phyloP scores from a whole-genome alignment of 2,329 filamentous ascomycete genomes.

The Ophiosphaerella narmari region DNA sequence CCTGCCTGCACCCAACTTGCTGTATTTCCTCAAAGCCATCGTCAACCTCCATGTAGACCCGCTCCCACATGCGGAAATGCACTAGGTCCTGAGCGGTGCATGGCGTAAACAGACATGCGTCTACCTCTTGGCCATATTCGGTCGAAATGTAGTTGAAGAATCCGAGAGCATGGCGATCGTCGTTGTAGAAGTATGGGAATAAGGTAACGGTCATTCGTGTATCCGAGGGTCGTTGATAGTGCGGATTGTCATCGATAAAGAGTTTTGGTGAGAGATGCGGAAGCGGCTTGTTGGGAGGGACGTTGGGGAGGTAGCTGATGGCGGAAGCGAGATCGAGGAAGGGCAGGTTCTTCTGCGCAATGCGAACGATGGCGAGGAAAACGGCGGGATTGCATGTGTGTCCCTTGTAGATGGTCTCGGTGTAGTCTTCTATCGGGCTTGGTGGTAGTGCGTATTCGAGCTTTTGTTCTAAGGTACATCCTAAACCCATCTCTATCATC shows the following conservation, averaged over 20 bases:
- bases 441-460: neutral
- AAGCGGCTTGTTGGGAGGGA: conserved; percentile 1
- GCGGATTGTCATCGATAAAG: conserved; percentile 3
- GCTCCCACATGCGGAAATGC: conserved; percentile 8
- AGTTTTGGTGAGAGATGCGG: conserved; percentile 3
- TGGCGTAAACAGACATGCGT: conserved; percentile 15
- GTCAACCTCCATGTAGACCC: neutral
- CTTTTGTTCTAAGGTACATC: too few species aligned
- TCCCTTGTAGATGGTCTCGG: conserved; percentile 17
- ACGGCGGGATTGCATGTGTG: conserved; percentile 21
- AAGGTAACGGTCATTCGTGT: conserved; percentile 10
- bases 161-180: conserved; percentile 17
- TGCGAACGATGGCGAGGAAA: conserved; percentile 23
- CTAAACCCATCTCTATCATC: too few species aligned
- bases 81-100: conserved; percentile 8
- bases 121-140: too few species aligned
- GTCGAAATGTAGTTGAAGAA: conserved; percentile 7
- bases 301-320: conserved; percentile 25
- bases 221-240: neutral
- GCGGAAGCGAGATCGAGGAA: conserved; percentile 21
- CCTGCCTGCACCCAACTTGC: conserved; percentile 4
- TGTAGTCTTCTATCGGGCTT: neutral
- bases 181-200: conserved; percentile 21
- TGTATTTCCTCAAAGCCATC: neutral
- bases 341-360: conserved; percentile 25